phyloP scores from a whole-genome alignment of 352 stramenopile species.

The Phytophthora europaea region DNA sequence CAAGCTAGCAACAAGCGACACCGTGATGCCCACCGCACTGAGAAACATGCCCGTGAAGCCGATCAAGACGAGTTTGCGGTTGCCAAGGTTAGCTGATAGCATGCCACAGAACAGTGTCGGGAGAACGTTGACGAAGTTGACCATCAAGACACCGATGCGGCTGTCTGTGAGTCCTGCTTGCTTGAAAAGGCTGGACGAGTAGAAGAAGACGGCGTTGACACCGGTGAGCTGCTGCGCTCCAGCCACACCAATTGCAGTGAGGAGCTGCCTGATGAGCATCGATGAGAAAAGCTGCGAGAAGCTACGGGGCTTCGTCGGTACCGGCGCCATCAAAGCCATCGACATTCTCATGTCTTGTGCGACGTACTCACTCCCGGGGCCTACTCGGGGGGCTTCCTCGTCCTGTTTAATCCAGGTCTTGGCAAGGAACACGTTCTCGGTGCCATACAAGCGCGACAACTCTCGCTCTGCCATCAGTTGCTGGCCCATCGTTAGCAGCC shows the following conservation, averaged over 20 bases:
- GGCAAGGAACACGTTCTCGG: constrained; percentile 39
- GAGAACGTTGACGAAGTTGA: constrained; percentile 69
- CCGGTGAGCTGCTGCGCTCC: constrained; percentile 66
- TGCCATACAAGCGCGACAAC: constrained; percentile 42
- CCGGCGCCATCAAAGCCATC: constrained; percentile 34
- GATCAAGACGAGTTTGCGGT: constrained; percentile 57
- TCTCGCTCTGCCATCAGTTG: constrained; percentile 35
- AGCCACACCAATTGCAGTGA: constrained; percentile 57
- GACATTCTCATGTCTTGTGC: constrained; percentile 36
- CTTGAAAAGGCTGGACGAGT: constrained; percentile 73
- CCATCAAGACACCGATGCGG: constrained; percentile 62
- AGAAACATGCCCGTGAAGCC: constrained; percentile 62
- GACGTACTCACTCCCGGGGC: constrained; percentile 32
- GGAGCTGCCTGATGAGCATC: constrained; percentile 47
- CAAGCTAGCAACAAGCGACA: constrained; percentile 40
- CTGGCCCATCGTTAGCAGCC: constrained; percentile 46
- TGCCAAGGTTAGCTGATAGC: constrained; percentile 53
- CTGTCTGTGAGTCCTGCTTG: constrained; percentile 62
- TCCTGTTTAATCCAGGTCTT: constrained; percentile 52
- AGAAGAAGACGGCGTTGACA: constrained; percentile 81
- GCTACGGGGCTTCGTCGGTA: constrained; percentile 36
- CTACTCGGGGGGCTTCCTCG: constrained; percentile 28
- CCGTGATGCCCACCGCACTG: constrained; percentile 58
- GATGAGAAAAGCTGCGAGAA: constrained; percentile 28
- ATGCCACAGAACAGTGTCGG: constrained; percentile 53